Evolutionary conservation across 805 yeast species (phyloP).

Genomic region (Zygoascus biomembranicola): DNA sequence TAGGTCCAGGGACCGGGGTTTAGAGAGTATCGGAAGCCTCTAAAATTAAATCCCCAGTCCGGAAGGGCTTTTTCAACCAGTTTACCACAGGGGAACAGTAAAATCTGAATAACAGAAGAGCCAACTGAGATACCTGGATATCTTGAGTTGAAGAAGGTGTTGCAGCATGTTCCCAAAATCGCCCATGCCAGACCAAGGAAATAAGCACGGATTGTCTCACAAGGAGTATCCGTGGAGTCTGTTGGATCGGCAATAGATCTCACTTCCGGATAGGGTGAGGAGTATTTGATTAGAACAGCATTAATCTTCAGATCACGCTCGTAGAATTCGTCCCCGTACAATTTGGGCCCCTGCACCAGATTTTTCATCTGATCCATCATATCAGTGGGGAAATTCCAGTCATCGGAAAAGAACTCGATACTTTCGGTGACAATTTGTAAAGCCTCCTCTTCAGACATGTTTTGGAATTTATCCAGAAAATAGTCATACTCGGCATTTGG

Average conservation of each 20-base stretch:
- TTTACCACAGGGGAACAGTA: constrained; percentile 50
- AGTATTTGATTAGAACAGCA: constrained; percentile 15
- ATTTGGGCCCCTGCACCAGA: constrained; percentile 16
- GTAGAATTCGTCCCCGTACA: constrained; percentile 7
- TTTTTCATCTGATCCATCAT: constrained; percentile 25
- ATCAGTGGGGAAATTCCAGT: constrained; percentile 22
- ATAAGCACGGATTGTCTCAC: constrained; percentile 45
- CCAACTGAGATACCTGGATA: constrained; percentile 41
- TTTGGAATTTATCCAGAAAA: constrained; percentile 4
- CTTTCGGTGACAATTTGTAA: constrained; percentile 4
- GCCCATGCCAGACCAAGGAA: constrained; percentile 33
- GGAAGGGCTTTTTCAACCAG: constrained; percentile 36
- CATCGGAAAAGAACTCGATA: constrained; percentile 3
- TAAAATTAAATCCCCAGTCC: constrained; percentile 34
- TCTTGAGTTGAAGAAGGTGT: constrained; percentile 50
- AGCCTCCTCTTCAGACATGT: constrained; percentile 7
- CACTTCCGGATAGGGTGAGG: constrained; percentile 53
- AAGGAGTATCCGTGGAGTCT: constrained; percentile 39
- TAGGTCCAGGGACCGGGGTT: constrained; percentile 51
- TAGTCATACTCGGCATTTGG: constrained; percentile 14
- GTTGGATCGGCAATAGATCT: constrained; percentile 45
- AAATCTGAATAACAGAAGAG: constrained; percentile 36
- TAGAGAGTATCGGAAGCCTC: constrained; percentile 35
- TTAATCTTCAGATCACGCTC: constrained; percentile 8
- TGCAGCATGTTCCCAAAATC: constrained; percentile 44